Base-by-base conservation (phyloP, 345 rosid genomes). In the Reutealis trisperma region DNA sequence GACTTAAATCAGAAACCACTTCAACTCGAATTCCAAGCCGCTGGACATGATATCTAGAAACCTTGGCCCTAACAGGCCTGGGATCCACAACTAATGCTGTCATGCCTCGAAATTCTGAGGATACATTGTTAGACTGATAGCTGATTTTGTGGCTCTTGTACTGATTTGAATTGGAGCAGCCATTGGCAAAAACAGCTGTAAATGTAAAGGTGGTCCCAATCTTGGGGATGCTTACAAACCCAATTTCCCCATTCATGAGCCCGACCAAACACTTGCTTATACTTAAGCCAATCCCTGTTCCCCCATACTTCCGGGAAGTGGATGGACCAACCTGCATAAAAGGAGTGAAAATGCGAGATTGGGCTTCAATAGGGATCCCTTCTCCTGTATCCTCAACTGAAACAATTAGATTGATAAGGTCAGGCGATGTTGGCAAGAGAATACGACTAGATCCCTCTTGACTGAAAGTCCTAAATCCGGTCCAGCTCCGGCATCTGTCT, bases 251-350 rank as follows among this genome's bases (percentile, higher is more conserved):
- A 77, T 87, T 88, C 99, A 95, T 95, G 71, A 91, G 93, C 72
- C 87, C 85, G 74, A 93, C 99, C 83, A 95, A 84, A 81, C 89
- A 89, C 85, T 95, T 95, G 90, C 98, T 93, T 84, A 95, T 95
- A 89, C 99, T 95, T 51, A 95, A 91, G 49, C 99, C 99, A 74
- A 95, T 95, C 14, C 99, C 98, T 3, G 99, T 95, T 74, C 99
- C 99, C 41, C 99, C 99, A 54, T 89, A 94, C 5, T 89, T 91
- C 70, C 98, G 84, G 13, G 99, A 95, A 67, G 90, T 91, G 45
- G 98, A 95, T 32, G 98, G 97, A 65, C 89, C 93, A 13, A 93
- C 99, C 83, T 95, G 99, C 95, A 93, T 90, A 80, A 93, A 95
- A 54, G 96, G 99, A 30, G 97, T 95, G 80, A 95, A 95, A 73